Base-by-base conservation (phyloP, 352 stramenopile species). In the Peronospora belbahrii region DNA sequence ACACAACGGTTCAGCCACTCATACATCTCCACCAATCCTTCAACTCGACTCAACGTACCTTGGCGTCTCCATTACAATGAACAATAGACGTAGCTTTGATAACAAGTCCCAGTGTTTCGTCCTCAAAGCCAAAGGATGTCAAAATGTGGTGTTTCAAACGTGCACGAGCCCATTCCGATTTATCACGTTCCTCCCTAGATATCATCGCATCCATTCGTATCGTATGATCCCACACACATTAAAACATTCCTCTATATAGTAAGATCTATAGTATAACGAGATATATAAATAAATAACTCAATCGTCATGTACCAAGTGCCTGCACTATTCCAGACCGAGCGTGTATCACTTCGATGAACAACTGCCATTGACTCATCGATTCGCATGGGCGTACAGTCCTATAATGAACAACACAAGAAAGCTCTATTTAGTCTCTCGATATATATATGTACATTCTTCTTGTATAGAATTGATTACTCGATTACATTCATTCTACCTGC, bases 181-280 rank as follows among this genome's bases (percentile, higher is more conserved):
- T 89, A 66, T 92, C 74, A 1, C 62, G 62, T 48, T 92, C 81
- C 52, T 92, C 81, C 80, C 79, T 91, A 35, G n/a, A n/a, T 20
- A 1, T 15, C 27, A 33, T 11, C 6, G 3, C 3, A 1, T 31
- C 4, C n/a, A 32, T 27, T 27, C 4, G 23, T n/a, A n/a, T n/a
- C n/a, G n/a, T n/a, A n/a, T n/a, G n/a, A n/a, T n/a, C n/a, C n/a
- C n/a, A n/a, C n/a, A n/a, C n/a, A n/a, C n/a, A n/a, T n/a, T n/a
- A n/a, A n/a, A n/a, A n/a, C n/a, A n/a, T n/a, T n/a, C n/a, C n/a
- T n/a, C n/a, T n/a, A n/a, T n/a, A n/a, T n/a, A n/a, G n/a, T n/a
- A n/a, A n/a, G n/a, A n/a, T n/a, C n/a, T n/a, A n/a, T n/a, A n/a
- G n/a, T n/a, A n/a, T n/a, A n/a, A n/a, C n/a, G n/a, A n/a, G n/a